phyloP scores from a whole-genome alignment of 2,329 filamentous ascomycete genomes.

The Zasmidium cellare region DNA sequence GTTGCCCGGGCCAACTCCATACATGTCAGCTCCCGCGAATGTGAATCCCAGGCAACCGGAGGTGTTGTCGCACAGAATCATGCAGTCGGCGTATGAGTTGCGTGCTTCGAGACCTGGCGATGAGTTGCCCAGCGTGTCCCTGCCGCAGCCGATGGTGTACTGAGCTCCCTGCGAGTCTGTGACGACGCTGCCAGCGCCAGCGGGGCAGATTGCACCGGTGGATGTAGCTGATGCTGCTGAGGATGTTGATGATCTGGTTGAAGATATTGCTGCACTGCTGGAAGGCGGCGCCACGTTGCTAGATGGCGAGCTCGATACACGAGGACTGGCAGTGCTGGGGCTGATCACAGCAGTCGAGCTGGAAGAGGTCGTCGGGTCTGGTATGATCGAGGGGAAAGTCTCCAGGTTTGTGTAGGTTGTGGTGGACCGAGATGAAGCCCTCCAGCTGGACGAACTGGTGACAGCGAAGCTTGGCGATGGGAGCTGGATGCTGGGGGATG shows the following conservation, averaged over 20 bases:
- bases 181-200: not conserved
- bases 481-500: too few relatives aligned
- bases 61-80: not conserved
- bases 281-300: not conserved
- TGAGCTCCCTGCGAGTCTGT: not conserved
- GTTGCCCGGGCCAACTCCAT: not conserved
- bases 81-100: not conserved
- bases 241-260: not conserved
- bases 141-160: not conserved
- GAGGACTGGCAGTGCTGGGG: not conserved
- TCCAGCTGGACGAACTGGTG: too few relatives aligned
- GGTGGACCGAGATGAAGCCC: not conserved
- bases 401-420: constrained; percentile 3
- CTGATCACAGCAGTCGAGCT: not conserved
- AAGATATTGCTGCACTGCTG: not conserved
- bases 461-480: too few relatives aligned
- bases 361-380: not conserved
- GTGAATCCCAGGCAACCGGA: not conserved
- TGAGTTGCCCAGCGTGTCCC: not conserved
- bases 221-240: not conserved
- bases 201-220: not conserved
- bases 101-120: not conserved
- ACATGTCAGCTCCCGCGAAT: not conserved
- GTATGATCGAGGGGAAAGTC: constrained; percentile 3
- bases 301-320: not conserved